These are phyloP conservation scores for Stemphylium beticola DNA, from an alignment of 2,329 filamentous ascomycete genomes.

Conservation along the genomic window DNA sequence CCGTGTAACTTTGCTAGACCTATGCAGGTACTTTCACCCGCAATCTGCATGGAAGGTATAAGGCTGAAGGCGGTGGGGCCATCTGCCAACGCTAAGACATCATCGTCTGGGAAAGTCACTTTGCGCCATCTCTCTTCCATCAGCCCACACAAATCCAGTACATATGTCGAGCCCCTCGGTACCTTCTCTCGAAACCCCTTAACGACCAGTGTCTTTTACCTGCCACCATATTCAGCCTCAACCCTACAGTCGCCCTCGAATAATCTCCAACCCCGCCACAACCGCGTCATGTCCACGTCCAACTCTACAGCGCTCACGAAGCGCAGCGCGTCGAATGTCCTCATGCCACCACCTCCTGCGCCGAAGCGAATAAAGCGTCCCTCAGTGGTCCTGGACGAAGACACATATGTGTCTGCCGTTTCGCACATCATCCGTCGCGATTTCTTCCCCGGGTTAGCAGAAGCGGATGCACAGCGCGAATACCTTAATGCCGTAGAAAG, in stretches of 20 bases:
- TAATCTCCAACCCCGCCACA: background rate
- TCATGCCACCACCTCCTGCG: slow-evolving; percentile 88
- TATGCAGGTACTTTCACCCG: slow-evolving; percentile 12
- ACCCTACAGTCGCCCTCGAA: background rate
- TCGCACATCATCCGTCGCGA: slow-evolving; percentile 95
- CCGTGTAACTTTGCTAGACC: background rate
- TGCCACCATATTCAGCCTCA: background rate
- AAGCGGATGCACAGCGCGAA: slow-evolving; percentile 86
- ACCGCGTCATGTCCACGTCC: slow-evolving; percentile 28
- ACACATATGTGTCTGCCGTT: slow-evolving; percentile 86
- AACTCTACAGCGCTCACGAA: slow-evolving; percentile 70
- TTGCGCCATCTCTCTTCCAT: slow-evolving; percentile 18
- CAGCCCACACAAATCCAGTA: background rate
- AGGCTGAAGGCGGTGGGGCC: slow-evolving; percentile 42
- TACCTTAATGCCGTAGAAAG: slow-evolving; percentile 92
- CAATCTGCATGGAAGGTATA: slow-evolving; percentile 22
- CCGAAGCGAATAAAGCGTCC: slow-evolving; percentile 92
- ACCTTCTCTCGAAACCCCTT: too few relatives aligned
- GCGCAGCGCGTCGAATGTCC: slow-evolving; percentile 66
- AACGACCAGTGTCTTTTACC: background rate
- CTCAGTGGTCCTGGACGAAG: slow-evolving; percentile 86
- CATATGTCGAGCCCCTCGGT: background rate
- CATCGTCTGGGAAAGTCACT: slow-evolving; percentile 10
- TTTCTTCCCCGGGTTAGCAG: slow-evolving; percentile 91
- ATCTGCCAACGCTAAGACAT: slow-evolving; percentile 30